Conservation (phyloP, 768 basidiomycete species). For the Grammothele lineata region DNA sequence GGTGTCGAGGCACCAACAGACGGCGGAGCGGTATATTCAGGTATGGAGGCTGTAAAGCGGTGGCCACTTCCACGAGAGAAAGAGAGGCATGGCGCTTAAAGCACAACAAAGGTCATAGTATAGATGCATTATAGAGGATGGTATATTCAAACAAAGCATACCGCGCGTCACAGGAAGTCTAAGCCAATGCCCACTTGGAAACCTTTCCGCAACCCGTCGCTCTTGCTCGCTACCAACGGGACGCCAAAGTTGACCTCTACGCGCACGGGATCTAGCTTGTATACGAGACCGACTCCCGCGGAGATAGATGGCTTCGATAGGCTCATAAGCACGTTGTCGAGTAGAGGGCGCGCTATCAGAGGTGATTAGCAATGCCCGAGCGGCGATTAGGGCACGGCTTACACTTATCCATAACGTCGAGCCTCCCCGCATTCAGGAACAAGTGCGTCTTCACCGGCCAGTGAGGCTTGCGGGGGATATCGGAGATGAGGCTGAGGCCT, state of each 20-base stretch:
- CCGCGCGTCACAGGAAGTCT: conserved; percentile 55
- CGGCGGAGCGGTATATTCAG: no score
- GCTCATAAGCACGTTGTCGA: conserved; percentile 36
- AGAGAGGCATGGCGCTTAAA: no score
- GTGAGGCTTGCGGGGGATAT: conserved; percentile 65
- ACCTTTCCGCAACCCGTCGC: conserved; percentile 65
- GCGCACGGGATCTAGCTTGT: conserved; percentile 78
- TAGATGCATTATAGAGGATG: neutral
- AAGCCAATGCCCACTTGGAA: conserved; percentile 79
- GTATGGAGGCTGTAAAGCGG: neutral
- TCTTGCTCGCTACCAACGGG: conserved; percentile 65
- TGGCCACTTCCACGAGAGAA: no score
- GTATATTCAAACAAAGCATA: conserved; percentile 13
- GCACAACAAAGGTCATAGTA: no score
- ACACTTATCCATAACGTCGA: conserved; percentile 62
- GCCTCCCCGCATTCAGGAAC: conserved; percentile 78
- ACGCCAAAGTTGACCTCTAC: conserved; percentile 87
- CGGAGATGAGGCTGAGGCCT: conserved; percentile 70
- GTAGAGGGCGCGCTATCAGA: conserved; percentile 32
- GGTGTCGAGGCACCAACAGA: no score
- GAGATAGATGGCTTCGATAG: conserved; percentile 65
- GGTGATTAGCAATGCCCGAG: conserved; percentile 3
- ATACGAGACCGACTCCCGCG: conserved; percentile 79
- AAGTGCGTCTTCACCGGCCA: conserved; percentile 84
- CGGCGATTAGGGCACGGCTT: conserved; percentile 21